Evolutionary conservation across 805 yeast species (phyloP).

Genomic region (Ogataea polymorpha): DNA sequence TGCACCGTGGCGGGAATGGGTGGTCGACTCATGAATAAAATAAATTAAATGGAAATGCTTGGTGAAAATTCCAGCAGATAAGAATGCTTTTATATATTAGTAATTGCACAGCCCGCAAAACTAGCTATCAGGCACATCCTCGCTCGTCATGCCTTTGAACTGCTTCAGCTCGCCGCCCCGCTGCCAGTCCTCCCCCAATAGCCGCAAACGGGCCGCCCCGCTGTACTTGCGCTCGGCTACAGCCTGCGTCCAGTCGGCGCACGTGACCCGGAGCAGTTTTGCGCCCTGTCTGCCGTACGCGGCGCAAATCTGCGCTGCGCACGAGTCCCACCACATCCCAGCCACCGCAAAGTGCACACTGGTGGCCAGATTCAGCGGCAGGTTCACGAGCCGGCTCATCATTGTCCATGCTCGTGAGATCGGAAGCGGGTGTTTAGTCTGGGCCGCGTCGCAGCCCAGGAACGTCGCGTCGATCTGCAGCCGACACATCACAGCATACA

Average conservation of each 20-base stretch:
- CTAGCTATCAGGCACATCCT: conserved; percentile 20
- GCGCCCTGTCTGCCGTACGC: conserved; percentile 68
- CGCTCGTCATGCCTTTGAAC: conserved; percentile 39
- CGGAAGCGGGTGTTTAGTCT: conserved; percentile 51
- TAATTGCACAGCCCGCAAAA: not conserved
- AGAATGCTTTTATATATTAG: not conserved
- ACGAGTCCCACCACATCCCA: conserved; percentile 91
- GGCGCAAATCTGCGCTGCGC: conserved; percentile 51
- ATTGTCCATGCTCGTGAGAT: conserved; percentile 62
- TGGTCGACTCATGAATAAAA: conserved; percentile 33
- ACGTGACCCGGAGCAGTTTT: conserved; percentile 53
- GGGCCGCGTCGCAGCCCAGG: conserved; percentile 22
- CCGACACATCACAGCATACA: conserved; percentile 74
- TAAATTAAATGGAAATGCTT: not conserved
- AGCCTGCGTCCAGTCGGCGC: conserved; percentile 49
- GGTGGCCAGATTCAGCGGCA: conserved; percentile 44
- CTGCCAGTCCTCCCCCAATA: conserved; percentile 80
- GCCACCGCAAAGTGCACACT: conserved; percentile 70
- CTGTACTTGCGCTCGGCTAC: conserved; percentile 55
- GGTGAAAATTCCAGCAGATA: not conserved
- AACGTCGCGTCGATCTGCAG: conserved; percentile 30
- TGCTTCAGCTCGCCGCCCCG: conserved; percentile 43
- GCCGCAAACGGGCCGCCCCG: conserved; percentile 73
- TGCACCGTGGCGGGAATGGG: conserved; percentile 41
- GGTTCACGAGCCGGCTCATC: conserved; percentile 68